Evolutionary conservation across 2,329 filamentous ascomycete species (phyloP).

Genomic region (Dactylellina leptospora): DNA sequence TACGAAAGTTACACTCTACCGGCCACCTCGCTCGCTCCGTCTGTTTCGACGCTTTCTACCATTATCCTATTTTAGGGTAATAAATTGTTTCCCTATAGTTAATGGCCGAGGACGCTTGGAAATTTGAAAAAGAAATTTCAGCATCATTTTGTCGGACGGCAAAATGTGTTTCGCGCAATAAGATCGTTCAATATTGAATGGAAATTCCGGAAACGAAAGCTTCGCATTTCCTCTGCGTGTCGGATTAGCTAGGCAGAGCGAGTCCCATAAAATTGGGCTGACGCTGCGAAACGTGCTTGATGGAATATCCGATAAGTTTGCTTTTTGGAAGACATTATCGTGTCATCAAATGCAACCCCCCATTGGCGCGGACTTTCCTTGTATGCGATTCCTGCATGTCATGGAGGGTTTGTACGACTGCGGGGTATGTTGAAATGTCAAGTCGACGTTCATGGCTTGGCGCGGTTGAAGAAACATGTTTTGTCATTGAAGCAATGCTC

Average conservation of each 20-base stretch:
- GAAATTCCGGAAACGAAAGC: too few species aligned
- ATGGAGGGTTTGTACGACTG: not conserved
- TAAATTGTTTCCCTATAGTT: not conserved
- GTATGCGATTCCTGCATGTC: not conserved
- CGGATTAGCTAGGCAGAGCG: not conserved
- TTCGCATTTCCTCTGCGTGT: not conserved
- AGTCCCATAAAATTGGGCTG: too few species aligned
- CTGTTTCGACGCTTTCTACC: not conserved
- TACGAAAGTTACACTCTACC: not conserved
- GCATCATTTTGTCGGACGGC: not conserved
- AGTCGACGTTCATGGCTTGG: not conserved
- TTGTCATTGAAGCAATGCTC: not conserved
- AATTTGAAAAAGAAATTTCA: not conserved
- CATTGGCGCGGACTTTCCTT: not conserved
- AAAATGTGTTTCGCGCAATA: too few species aligned
- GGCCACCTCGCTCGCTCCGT: not conserved
- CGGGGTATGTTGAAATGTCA: not conserved
- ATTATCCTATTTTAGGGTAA: too few species aligned
- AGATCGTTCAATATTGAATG: too few species aligned
- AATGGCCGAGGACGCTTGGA: conserved; percentile 4
- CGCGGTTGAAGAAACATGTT: not conserved
- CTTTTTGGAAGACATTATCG: too few species aligned
- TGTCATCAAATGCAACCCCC: too few species aligned
- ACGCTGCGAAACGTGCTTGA: too few species aligned
- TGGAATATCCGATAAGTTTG: too few species aligned